Evolutionary conservation across 805 yeast species (phyloP).

Genomic region (Ogataea pilisensis): DNA sequence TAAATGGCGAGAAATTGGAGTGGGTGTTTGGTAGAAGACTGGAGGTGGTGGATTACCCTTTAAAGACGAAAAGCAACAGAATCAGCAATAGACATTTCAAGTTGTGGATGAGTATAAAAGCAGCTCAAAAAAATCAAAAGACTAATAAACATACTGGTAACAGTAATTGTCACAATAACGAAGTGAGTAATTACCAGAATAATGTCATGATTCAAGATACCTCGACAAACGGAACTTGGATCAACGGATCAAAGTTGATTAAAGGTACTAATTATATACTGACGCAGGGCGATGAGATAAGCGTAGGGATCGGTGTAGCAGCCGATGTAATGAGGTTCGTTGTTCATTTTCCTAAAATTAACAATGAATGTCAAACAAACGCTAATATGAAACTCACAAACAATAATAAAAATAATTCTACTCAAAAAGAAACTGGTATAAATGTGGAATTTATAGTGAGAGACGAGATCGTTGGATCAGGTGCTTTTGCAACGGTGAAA

Average conservation of each 20-base stretch:
- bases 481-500: constrained; percentile 97
- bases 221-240: constrained; percentile 90
- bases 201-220: constrained; percentile 59
- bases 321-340: constrained; percentile 57
- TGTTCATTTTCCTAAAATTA: constrained; percentile 40
- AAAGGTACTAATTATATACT: constrained; percentile 76
- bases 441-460: constrained; percentile 60
- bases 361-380: constrained; percentile 27
- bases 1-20: constrained; percentile 21
- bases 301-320: constrained; percentile 83
- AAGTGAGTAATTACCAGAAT: constrained; percentile 6
- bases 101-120: constrained; percentile 61
- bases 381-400: neutral
- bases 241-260: constrained; percentile 69
- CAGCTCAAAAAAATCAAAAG: constrained; percentile 33
- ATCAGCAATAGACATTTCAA: constrained; percentile 69
- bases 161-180: constrained; percentile 2
- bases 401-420: constrained; percentile 3
- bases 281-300: constrained; percentile 89
- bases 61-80: constrained; percentile 57
- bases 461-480: constrained; percentile 88
- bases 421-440: constrained; percentile 24
- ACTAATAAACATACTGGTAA: constrained; percentile 2
- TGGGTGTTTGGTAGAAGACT: constrained; percentile 65
- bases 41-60: constrained; percentile 53